Base-by-base conservation (phyloP, 495 filamentous ascomycete genomes). In the Penicillium salamii region DNA sequence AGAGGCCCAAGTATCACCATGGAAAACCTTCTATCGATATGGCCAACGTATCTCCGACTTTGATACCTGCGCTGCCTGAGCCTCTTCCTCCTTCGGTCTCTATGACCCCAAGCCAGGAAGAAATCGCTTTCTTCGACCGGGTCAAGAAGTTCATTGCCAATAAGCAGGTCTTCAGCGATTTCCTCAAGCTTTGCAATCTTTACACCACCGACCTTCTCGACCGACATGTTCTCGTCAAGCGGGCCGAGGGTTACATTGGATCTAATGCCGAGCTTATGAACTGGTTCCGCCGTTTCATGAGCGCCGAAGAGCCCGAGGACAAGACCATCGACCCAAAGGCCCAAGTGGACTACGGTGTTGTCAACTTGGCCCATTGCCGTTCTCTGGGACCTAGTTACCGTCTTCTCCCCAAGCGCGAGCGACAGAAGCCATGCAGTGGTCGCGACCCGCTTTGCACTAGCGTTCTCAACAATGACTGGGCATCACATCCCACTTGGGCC, bases 391-490 rank as follows among this genome's bases (percentile, higher is more conserved):
- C 92, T 5, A 97, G 93, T 68, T 99, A 99, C 61, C 83, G 95
- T 23, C 76, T 97, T 15, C 76, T 99, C 1, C 95, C 95, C 13
- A 91, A 88, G 66, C 76, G 90, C 39, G 93, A 97, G 65, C 82
- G 89, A 5, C 80, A 90, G 33, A 90, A 91, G 69, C 78, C 83
- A 1, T 99, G 95, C 72, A 89, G 87, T 58, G 95, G 95, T 14
- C 86, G 95, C 31, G 95, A 99, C 63, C 88, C 93, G 65, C 84
- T 97, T 54, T 99, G 95, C 65, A 80, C 86, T 46, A 78, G 81
- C 36, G 93, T 97, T 1, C 78, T 99, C 36, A 99, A 99, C 49
- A 93, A 99, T 58, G 88, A 95, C 52, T 99, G 95, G 95, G 93
- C 91, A 2, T 97, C 91, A 38, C 93, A 97, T 70, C 95, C 95